Evolutionary conservation across 2,329 filamentous ascomycete genomes (phyloP).

Genomic region (Exophiala bonariae): DNA sequence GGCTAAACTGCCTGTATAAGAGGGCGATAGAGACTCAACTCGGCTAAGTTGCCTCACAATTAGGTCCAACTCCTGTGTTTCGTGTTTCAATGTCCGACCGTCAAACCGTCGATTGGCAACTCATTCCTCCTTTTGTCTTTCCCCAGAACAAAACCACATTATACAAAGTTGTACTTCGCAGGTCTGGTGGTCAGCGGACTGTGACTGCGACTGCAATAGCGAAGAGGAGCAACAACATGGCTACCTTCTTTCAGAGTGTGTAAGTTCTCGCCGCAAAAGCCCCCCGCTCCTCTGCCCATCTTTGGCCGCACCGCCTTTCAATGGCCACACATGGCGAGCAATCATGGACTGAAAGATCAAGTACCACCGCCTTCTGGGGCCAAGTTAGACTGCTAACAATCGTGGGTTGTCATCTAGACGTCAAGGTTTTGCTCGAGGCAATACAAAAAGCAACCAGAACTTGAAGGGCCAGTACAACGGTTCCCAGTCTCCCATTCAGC

Average conservation of each 20-base stretch:
- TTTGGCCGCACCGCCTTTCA: constrained; percentile 9
- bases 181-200: background rate
- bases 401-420: constrained; percentile 35
- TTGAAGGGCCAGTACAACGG: constrained; percentile 32
- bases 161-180: constrained; percentile 9
- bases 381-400: constrained; percentile 32
- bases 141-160: background rate
- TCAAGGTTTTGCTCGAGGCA: constrained; percentile 50
- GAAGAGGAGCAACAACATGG: constrained; percentile 36
- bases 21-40: no score
- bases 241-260: constrained; percentile 52
- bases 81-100: background rate
- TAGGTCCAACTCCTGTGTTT: constrained; percentile 3
- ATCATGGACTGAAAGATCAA: constrained; percentile 14
- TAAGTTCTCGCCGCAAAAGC: constrained; percentile 30
- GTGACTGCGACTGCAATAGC: no score
- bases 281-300: constrained; percentile 4
- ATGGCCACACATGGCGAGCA: constrained; percentile 9
- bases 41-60: constrained; percentile 3
- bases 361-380: constrained; percentile 20
- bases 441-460: constrained; percentile 45
- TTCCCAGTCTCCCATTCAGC: constrained; percentile 32
- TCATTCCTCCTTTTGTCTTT: constrained; percentile 11
- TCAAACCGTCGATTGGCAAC: constrained; percentile 8
- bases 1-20: constrained; percentile 1